Base-by-base conservation (phyloP, 345 rosid genomes). In the Hevea brasiliensis region DNA sequence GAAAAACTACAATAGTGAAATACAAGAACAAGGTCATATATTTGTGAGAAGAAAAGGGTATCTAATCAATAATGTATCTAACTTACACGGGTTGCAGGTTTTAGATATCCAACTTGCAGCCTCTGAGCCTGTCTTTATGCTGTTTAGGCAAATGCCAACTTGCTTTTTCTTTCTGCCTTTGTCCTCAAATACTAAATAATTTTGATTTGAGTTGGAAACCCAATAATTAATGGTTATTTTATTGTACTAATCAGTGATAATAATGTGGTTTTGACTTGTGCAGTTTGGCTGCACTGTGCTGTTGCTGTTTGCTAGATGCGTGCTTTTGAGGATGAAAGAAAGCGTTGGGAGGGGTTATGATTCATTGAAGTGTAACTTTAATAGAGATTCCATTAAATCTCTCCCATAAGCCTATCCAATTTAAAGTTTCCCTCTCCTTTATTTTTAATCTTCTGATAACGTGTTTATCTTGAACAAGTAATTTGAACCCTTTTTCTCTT, bases 211-310 rank as follows among this genome's bases (percentile, higher is more conserved):
- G 56, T 66, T 66, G 70, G 68, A 45, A 47, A 13, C 6, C 23
- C 57, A 65, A 13, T 65, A 26, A 26, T 47, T 26, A 8, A 6
- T 66, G 40, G 29, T 67, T 32, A 7, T 32, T 2, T 32, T 67
- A 41, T 65, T 4, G 44, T 40, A 13, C 26, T 13, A 60, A 7
- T 41, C 8, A 55, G 40, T 56, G 37, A 42, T 6, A n/a, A 67
- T 48, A 10, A 32, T 32, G 37, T 2, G 37, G 37, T 65, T n/a
- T 42, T 45, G 40, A 59, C 29, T 24, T 26, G 17, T 68, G 67
- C 70, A 78, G 81, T 72, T 56, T 78, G 66, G 81, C 81, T 68
- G 81, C 81, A 24, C 77, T 78, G 21, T 78, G 81, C 73, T 78
- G 81, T 56, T 78, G 81, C 74, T 78, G 81, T 51, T 71, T 78